Percentiles rank a stretch among this genome's conserved stretches.
phyloP scores from a whole-genome alignment of 768 basidiomycete species.

The Russula foetens region DNA sequence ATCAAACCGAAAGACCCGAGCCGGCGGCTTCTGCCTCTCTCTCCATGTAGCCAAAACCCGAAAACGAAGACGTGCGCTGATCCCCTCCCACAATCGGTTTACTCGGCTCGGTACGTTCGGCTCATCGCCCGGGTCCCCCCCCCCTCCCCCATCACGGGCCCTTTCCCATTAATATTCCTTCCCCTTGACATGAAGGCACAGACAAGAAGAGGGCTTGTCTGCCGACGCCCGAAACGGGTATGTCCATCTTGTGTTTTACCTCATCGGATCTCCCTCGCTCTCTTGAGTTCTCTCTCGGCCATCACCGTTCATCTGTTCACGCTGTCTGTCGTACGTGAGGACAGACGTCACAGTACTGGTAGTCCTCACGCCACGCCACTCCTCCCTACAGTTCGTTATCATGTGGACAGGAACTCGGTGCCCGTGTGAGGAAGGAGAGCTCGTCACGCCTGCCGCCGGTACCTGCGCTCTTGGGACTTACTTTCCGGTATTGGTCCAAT shows the following conservation, averaged over 20 bases:
- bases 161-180: too few species aligned
- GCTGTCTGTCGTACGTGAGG: not conserved
- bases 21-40: not conserved
- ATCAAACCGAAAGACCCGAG: not conserved
- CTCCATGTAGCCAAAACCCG: not conserved
- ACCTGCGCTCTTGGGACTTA: not conserved
- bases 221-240: not conserved
- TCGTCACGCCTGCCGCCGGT: not conserved
- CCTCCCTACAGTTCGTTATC: not conserved
- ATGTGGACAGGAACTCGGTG: not conserved
- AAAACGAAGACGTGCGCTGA: not conserved
- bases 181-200: too few species aligned
- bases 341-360: not conserved
- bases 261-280: not conserved
- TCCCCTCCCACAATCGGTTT: not conserved
- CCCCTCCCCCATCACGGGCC: too few species aligned
- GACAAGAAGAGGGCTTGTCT: too few species aligned
- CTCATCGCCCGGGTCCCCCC: too few species aligned
- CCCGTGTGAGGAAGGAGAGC: not conserved
- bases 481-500: not conserved
- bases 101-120: too few species aligned
- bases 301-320: not conserved
- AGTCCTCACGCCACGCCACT: too few species aligned
- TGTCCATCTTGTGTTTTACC: too few species aligned
- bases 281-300: not conserved